These are phyloP conservation scores for Viridothelium virens DNA, from an alignment of 495 filamentous ascomycete genomes.

Conservation along the genomic window DNA sequence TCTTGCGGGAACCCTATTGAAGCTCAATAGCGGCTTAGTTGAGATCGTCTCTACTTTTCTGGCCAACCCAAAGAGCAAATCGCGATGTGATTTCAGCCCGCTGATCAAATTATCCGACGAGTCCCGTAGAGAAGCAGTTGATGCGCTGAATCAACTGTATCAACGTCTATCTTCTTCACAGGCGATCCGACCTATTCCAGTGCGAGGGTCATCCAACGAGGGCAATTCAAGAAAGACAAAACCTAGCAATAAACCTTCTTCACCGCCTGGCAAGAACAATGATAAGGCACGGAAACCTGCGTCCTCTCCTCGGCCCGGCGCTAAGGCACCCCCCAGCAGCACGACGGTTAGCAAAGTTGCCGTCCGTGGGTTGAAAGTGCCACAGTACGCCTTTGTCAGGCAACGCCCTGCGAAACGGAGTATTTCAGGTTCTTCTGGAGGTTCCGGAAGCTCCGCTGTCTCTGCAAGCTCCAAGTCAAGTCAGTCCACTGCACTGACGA, in stretches of 20 bases:
- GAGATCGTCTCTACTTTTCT: slow-evolving; percentile 37
- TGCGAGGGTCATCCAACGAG: background rate
- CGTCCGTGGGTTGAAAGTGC: background rate
- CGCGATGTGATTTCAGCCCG: slow-evolving; percentile 33
- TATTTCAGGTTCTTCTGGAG: background rate
- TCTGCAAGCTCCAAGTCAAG: background rate
- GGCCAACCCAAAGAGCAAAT: slow-evolving; percentile 24
- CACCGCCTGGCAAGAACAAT: background rate
- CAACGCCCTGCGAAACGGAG: slow-evolving; percentile 1
- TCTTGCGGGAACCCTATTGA: slow-evolving; percentile 35
- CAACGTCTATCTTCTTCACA: slow-evolving; percentile 26
- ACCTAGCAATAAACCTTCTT: background rate
- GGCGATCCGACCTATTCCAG: slow-evolving; percentile 4
- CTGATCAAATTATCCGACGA: slow-evolving; percentile 34
- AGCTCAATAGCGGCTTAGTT: slow-evolving; percentile 39
- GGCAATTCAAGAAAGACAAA: background rate
- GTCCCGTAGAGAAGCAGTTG: slow-evolving; percentile 32
- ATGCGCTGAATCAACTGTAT: slow-evolving; percentile 31
- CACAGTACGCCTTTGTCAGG: slow-evolving; percentile 9
- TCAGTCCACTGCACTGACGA: slow-evolving; percentile 5
- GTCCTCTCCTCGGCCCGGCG: background rate
- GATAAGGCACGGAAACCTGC: background rate
- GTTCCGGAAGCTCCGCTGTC: slow-evolving; percentile 3
- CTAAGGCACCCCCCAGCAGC: background rate
- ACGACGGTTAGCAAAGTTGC: background rate